Percentiles rank a stretch among this genome's conserved stretches.
phyloP scores from a whole-genome alignment of 2,329 filamentous ascomycete genomes.

The Penicillium concentricum region DNA sequence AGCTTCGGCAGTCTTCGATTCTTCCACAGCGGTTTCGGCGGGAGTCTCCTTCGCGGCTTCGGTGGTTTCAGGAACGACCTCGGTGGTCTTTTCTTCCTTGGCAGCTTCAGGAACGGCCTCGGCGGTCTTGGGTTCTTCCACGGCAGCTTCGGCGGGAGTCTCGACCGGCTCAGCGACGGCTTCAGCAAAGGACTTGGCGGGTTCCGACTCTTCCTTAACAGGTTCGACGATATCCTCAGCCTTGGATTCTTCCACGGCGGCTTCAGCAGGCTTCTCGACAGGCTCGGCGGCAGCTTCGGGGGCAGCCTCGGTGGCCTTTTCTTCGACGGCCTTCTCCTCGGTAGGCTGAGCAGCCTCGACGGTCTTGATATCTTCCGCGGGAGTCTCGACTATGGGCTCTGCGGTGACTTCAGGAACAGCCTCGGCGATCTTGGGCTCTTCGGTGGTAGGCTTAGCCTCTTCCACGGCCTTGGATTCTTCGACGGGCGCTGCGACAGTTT shows the following conservation, averaged over 20 bases:
- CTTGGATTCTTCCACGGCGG: conserved; percentile 8
- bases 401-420: conserved; percentile 3
- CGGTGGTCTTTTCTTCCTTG: background rate
- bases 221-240: conserved; percentile 1
- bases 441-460: background rate
- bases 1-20: background rate
- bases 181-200: background rate
- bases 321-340: conserved; percentile 3
- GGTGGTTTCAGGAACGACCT: conserved; percentile 3
- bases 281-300: conserved; percentile 6
- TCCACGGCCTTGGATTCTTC: conserved; percentile 2
- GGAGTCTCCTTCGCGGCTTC: background rate
- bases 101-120: background rate
- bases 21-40: background rate
- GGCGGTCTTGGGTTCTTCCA: background rate
- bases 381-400: background rate
- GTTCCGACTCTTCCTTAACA: background rate
- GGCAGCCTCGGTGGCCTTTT: background rate
- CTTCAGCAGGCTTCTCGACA: background rate
- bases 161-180: conserved; percentile 6
- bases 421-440: background rate
- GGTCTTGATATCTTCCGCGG: conserved; percentile 1
- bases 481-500: conserved; percentile 5
- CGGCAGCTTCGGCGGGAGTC: background rate
- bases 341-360: background rate